Evolutionary conservation across 768 basidiomycete species (phyloP).

Genomic region (Boletus rufocinnamomeus): DNA sequence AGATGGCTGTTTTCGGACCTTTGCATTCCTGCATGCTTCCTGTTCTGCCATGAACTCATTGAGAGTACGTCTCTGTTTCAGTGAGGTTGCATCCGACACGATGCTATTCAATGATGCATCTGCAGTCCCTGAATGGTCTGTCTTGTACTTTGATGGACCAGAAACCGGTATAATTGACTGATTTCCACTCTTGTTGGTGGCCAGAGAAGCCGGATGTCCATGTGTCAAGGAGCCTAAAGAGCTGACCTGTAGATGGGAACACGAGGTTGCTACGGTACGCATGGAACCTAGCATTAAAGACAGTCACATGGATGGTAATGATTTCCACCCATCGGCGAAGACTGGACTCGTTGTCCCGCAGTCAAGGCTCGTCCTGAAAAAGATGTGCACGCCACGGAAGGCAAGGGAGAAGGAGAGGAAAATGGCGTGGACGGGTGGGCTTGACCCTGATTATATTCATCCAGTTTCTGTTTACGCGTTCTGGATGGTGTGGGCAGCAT

Average conservation of each 20-base stretch:
- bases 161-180: neutral
- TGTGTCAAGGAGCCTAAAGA: neutral
- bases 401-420: conserved; percentile 17
- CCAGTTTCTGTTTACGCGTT: conserved; percentile 26
- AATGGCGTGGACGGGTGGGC: conserved; percentile 5
- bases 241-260: conserved; percentile 3
- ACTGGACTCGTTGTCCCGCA: neutral
- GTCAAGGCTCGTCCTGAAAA: conserved; percentile 1
- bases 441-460: conserved; percentile 19
- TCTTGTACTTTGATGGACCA: neutral
- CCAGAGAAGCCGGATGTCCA: neutral
- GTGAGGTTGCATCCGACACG: conserved; percentile 6
- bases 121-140: neutral
- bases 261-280: conserved; percentile 7
- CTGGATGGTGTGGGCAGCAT: conserved; percentile 16
- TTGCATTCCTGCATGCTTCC: conserved; percentile 44
- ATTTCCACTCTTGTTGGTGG: neutral
- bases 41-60: conserved; percentile 71
- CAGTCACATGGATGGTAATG: conserved; percentile 17
- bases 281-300: conserved; percentile 29
- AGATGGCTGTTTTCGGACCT: conserved; percentile 29
- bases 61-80: conserved; percentile 58
- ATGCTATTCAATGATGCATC: neutral
- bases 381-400: conserved; percentile 8
- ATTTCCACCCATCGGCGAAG: conserved; percentile 11